Conservation (phyloP, 441 rosid genomes). For the Francoa sonchifolia region DNA sequence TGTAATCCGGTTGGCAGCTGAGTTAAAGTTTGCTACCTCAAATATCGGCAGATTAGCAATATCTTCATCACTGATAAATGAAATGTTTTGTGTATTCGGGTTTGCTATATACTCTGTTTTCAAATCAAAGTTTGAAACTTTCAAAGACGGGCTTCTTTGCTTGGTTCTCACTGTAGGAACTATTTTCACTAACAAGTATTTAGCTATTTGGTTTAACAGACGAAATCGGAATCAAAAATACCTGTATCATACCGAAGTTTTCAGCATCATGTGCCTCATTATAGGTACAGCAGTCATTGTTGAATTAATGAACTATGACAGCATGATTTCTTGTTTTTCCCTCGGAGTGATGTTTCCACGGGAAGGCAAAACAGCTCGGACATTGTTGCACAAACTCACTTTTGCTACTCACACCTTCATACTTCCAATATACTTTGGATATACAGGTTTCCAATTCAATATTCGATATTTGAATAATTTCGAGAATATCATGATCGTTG, state of each 20-base stretch:
- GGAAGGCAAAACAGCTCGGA: constrained; percentile 65
- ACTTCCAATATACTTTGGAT: constrained; percentile 73
- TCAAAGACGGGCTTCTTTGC: constrained; percentile 22
- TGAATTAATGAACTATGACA: constrained; percentile 31
- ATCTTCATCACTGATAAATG: constrained; percentile 42
- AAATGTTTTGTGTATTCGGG: constrained; percentile 33
- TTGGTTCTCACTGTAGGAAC: constrained; percentile 19
- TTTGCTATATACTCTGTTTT: constrained; percentile 15
- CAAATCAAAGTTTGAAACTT: constrained; percentile 12
- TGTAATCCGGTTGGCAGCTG: constrained; percentile 49
- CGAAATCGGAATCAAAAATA: constrained; percentile 45
- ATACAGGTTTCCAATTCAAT: constrained; percentile 57
- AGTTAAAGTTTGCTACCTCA: constrained; percentile 54
- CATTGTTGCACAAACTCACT: constrained; percentile 44
- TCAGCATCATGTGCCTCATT: constrained; percentile 30
- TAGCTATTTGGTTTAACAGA: constrained; percentile 44
- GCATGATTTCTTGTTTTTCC: constrained; percentile 38
- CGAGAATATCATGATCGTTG: constrained; percentile 13
- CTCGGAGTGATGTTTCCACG: constrained; percentile 64
- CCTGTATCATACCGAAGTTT: constrained; percentile 43
- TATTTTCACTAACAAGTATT: constrained; percentile 30
- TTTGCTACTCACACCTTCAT: constrained; percentile 61
- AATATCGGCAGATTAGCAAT: constrained; percentile 58
- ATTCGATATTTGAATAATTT: constrained; percentile 5
- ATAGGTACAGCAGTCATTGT: constrained; percentile 20